Base-by-base conservation (phyloP, 2,329 filamentous ascomycete species). In the Pyrenophora graminea region DNA sequence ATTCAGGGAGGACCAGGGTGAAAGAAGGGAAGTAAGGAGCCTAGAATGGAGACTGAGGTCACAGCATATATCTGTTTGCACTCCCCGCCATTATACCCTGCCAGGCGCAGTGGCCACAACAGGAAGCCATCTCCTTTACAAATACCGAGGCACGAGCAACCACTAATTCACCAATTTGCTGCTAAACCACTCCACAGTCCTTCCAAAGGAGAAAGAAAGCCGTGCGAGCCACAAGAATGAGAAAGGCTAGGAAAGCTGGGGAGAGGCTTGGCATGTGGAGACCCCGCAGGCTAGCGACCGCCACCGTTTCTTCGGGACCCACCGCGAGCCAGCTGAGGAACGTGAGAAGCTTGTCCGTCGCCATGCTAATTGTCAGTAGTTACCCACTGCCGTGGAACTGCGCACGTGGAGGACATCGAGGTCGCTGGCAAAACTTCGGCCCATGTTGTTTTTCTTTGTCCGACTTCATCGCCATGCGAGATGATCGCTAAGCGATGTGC, bases 191-290 rank as follows among this genome's bases (percentile, higher is more conserved):
- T 32, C 18, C 30, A 36, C 21, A 19, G 19, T 25, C 27, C 41
- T 39, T 34, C 48, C 18, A 23, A 38, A 48, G 42, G 15, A 47
- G 36, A 32, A 25, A 34, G 23, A 38, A 39, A 23, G 32, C 39
- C 48, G 48, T 43, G 55, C 40, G 38, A 18, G 39, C 21, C 44
- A 49, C 59, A 48, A 39, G 53, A 54, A 49, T 18, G 51, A 45
- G 48, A 52, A 54, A 43, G 55, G 9, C 27, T 32, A 42, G 23
- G 27, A 49, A 57, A 54, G 51, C 52, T 60, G 63, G 62, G 61
- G 62, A 37, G 48, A 38, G 45, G 18, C 63, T 68, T 65, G 62
- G 64, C 61, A 45, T 54, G 56, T 68, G 65, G 65, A 57, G 65
- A 62, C 60, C 66, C 64, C 64, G 63, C 63, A 59, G 60, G 38